phyloP scores from a whole-genome alignment of 371 early-diverging fungal species.

The Syncephalis plumigaleata region DNA sequence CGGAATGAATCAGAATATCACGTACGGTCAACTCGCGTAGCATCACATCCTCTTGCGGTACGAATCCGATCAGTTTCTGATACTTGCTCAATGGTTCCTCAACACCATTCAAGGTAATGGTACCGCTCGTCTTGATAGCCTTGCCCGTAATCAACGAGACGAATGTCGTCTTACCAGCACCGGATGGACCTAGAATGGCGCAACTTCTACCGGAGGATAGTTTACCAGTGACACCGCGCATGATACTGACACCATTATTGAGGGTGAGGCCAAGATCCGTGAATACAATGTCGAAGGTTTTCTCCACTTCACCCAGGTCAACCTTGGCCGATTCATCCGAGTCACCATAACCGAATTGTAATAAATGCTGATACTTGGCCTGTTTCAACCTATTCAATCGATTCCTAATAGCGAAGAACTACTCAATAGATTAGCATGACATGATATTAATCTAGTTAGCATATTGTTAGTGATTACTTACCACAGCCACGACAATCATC shows the following conservation, averaged over 20 bases:
- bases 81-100: slow-evolving; percentile 30
- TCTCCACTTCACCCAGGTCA: background rate
- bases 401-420: background rate
- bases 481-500: slow-evolving; percentile 4
- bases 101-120: slow-evolving; percentile 38
- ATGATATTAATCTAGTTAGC: background rate
- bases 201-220: slow-evolving; percentile 29
- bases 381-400: background rate
- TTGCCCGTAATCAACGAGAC: slow-evolving; percentile 33
- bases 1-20: slow-evolving; percentile 37
- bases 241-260: slow-evolving; percentile 28
- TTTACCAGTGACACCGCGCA: slow-evolving; percentile 28
- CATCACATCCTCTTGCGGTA: slow-evolving; percentile 55
- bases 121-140: slow-evolving; percentile 36
- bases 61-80: slow-evolving; percentile 44
- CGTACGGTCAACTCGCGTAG: slow-evolving; percentile 36
- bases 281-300: slow-evolving; percentile 29
- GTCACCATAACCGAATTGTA: slow-evolving; percentile 1
- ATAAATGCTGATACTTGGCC: slow-evolving; percentile 8
- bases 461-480: slow-evolving; percentile 1
- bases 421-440: background rate
- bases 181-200: slow-evolving; percentile 55
- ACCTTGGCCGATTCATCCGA: background rate
- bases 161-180: slow-evolving; percentile 56
- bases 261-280: slow-evolving; percentile 27